Conservation (phyloP, 169 alveolate species). For the Plasmodium chabaudi region DNA sequence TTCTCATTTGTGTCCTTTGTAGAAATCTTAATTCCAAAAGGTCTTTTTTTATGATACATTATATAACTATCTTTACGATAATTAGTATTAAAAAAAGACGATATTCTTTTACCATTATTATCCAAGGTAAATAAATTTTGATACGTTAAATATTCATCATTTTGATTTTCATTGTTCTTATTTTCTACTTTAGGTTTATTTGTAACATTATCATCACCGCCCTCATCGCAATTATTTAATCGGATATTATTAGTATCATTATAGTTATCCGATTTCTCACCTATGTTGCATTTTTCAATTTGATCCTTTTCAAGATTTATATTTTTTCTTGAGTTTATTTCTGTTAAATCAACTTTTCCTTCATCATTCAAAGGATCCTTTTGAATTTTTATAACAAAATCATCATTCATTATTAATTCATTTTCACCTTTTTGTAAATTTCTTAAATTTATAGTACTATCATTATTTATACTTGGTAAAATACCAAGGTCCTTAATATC, state of each 20-base stretch:
- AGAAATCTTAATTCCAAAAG: conserved; percentile 29
- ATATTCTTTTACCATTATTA: conserved; percentile 35
- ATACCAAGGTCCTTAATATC: conserved; percentile 30
- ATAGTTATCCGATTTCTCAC: not conserved
- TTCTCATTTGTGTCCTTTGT: conserved; percentile 35
- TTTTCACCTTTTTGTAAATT: conserved; percentile 34
- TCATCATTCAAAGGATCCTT: conserved; percentile 9
- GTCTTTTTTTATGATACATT: not conserved
- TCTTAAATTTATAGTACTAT: not conserved
- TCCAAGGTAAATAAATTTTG: conserved; percentile 45
- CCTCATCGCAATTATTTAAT: not conserved
- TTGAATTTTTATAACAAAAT: conserved; percentile 64
- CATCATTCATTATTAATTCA: conserved; percentile 60
- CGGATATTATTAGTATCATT: conserved; percentile 2
- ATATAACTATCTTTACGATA: conserved; percentile 18
- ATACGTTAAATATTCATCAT: conserved; percentile 62
- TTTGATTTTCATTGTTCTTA: conserved; percentile 8
- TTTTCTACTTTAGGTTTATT: not conserved
- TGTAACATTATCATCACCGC: not conserved
- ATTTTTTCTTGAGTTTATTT: conserved; percentile 1
- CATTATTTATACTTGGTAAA: conserved; percentile 5
- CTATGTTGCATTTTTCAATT: not conserved
- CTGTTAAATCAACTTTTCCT: not conserved
- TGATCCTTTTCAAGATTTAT: not conserved
- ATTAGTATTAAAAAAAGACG: conserved; percentile 32